phyloP scores from a whole-genome alignment of 169 alveolate genomes.

The Eimeria sp. region DNA sequence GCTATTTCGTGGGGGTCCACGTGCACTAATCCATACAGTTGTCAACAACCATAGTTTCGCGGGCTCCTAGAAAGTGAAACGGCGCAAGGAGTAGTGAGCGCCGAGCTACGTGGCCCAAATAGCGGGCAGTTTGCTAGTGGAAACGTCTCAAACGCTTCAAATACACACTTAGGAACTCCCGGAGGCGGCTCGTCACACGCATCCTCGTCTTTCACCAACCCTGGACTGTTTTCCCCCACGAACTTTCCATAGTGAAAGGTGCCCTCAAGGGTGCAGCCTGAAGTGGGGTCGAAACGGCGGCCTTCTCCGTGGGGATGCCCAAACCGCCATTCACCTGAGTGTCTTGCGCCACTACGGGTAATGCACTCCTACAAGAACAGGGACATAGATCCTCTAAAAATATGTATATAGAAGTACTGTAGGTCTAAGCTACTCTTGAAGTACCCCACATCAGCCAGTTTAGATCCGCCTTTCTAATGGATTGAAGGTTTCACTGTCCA shows the following conservation, averaged over 20 bases:
- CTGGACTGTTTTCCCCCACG: conserved; percentile 37
- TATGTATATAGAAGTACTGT: neutral
- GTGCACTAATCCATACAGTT: neutral
- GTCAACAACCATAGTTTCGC: neutral
- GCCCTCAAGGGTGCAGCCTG: conserved; percentile 51
- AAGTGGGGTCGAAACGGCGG: neutral
- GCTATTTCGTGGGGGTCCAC: neutral
- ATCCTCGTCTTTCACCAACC: conserved; percentile 15
- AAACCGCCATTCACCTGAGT: conserved; percentile 76
- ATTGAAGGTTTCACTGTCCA: neutral
- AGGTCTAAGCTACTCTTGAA: neutral
- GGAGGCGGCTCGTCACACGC: conserved; percentile 28
- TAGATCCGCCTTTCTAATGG: neutral
- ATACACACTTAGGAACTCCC: conserved; percentile 5
- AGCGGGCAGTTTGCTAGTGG: conserved; percentile 47
- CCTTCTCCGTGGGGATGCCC: conserved; percentile 81
- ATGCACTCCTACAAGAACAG: conserved; percentile 68
- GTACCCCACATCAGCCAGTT: neutral
- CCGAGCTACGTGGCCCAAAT: conserved; percentile 11
- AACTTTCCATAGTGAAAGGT: conserved; percentile 46
- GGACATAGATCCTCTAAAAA: neutral
- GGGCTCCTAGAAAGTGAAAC: neutral
- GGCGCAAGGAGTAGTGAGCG: conserved; percentile 5
- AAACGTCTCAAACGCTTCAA: conserved; percentile 29
- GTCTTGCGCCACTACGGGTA: conserved; percentile 68